These are phyloP conservation scores for Aspergillus sp. DNA, from an alignment of 2,329 filamentous ascomycete genomes.

Conservation along the genomic window DNA sequence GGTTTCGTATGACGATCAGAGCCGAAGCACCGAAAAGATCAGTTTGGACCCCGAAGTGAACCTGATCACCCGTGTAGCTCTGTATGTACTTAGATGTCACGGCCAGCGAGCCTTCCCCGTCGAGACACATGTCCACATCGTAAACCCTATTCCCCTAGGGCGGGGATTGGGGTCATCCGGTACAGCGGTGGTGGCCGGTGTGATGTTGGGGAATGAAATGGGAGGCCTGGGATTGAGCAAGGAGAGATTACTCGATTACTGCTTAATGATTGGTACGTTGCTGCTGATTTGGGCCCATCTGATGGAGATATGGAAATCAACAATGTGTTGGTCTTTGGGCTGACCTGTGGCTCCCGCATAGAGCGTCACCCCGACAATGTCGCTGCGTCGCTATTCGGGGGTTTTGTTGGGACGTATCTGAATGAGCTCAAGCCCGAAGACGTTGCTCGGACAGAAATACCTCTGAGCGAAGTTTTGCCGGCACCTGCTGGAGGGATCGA, in stretches of 20 bases:
- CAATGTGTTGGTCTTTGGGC: no score
- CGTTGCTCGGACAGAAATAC: slow-evolving; percentile 83
- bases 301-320: no score
- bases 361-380: slow-evolving; percentile 89
- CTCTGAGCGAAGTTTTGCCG: slow-evolving; percentile 85
- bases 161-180: slow-evolving; percentile 91
- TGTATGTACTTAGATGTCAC: slow-evolving; percentile 92
- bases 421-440: slow-evolving; percentile 87
- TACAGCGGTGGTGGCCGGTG: slow-evolving; percentile 88
- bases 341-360: slow-evolving; percentile 5
- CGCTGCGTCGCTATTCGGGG: slow-evolving; percentile 87
- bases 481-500: slow-evolving; percentile 84
- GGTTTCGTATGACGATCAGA: slow-evolving; percentile 82
- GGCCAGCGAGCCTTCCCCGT: slow-evolving; percentile 73
- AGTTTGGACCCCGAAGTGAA: slow-evolving; percentile 78
- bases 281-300: slow-evolving; percentile 5
- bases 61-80: slow-evolving; percentile 84
- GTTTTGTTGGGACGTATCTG: slow-evolving; percentile 93
- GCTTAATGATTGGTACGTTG: slow-evolving; percentile 78
- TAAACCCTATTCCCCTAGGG: slow-evolving; percentile 89
- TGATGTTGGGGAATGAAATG: slow-evolving; percentile 84
- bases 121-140: slow-evolving; percentile 86
- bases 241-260: slow-evolving; percentile 86
- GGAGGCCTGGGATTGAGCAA: slow-evolving; percentile 69
- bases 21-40: slow-evolving; percentile 63